These are phyloP conservation scores for Blastobotrys peoriensis DNA, from an alignment of 805 yeast genomes.

Conservation along the genomic window DNA sequence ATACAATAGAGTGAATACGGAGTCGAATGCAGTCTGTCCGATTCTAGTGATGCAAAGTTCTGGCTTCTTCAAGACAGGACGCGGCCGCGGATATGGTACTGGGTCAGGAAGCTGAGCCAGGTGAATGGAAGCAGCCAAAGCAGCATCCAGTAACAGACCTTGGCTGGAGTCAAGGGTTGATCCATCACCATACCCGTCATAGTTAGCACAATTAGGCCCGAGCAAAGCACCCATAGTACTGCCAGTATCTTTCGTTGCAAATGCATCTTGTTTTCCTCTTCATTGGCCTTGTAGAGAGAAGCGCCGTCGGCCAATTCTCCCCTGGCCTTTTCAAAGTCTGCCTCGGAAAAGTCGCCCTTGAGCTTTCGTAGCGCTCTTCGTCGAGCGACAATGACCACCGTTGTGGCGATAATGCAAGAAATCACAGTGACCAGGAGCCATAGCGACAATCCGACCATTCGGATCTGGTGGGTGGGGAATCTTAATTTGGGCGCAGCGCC, in stretches of 20 bases:
- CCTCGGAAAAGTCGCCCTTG: neutral
- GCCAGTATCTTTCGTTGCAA: constrained; percentile 1
- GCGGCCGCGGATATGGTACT: neutral
- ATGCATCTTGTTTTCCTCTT: neutral
- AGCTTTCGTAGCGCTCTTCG: neutral
- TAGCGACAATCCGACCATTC: neutral
- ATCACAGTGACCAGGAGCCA: neutral
- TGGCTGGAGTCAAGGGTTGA: neutral
- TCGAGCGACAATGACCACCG: neutral
- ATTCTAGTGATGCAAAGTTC: too few relatives aligned
- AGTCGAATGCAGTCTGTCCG: too few relatives aligned
- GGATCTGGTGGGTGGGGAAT: neutral
- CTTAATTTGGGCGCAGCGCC: neutral
- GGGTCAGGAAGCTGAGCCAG: neutral
- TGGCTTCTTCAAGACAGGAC: neutral
- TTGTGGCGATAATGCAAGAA: neutral
- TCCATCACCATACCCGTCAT: neutral
- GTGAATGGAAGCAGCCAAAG: neutral
- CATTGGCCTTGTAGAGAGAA: neutral
- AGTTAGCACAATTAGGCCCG: neutral
- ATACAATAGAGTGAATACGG: too few relatives aligned
- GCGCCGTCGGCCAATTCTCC: neutral
- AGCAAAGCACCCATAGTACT: neutral
- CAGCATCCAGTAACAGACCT: neutral
- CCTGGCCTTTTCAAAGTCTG: neutral